These are phyloP conservation scores for Fraxinus velutina DNA, from an alignment of 305 asterid species.

Conservation along the genomic window DNA sequence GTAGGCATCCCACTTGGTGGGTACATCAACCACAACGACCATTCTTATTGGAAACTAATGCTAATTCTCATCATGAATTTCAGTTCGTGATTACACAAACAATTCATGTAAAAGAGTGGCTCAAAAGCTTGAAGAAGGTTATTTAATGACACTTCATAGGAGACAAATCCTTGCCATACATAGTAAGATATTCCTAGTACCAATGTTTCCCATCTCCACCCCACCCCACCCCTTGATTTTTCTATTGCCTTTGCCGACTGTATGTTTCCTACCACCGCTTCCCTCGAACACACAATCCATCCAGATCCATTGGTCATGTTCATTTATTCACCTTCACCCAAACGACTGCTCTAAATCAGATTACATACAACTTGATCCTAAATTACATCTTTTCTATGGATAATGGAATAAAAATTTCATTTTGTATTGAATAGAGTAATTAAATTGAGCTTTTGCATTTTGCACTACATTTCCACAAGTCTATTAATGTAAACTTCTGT, in stretches of 20 bases:
- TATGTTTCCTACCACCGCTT: not conserved
- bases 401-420: not conserved
- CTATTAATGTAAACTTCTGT: not conserved
- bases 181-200: not conserved
- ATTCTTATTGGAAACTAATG: not conserved
- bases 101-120: not conserved
- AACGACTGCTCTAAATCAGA: not conserved
- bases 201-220: not conserved
- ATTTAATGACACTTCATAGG: not conserved
- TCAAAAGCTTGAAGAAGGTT: not conserved
- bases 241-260: not conserved
- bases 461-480: not conserved
- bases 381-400: not conserved
- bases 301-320: not conserved
- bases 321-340: not conserved
- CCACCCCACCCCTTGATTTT: not conserved
- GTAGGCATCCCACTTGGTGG: constrained; percentile 7
- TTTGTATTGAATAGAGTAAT: not conserved
- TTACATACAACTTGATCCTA: not conserved
- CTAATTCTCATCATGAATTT: not conserved
- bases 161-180: not conserved
- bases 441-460: not conserved
- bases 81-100: not conserved
- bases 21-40: not conserved
- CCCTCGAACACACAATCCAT: not conserved